Base-by-base conservation (phyloP, 2,329 filamentous ascomycete genomes). In the Macrophomina phaseolina region DNA sequence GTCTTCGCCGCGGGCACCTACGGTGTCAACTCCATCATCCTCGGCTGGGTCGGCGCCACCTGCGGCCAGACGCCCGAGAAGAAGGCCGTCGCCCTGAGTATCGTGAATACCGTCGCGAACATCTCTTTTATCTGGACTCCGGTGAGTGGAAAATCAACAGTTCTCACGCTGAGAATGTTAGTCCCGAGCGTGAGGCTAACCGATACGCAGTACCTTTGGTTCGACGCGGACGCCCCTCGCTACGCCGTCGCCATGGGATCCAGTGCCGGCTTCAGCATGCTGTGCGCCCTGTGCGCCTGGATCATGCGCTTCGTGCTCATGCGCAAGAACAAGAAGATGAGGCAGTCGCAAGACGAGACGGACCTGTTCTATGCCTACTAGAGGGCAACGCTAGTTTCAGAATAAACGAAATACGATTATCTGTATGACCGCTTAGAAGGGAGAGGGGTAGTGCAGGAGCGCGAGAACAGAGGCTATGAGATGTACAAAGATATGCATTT, bases 61-160 rank as follows among this genome's bases (percentile, higher is more conserved):
- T 73, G 80, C 7, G 79, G 78, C 2, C 78, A 81, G 55, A 81
- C 80, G 0, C 71, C 76, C 4, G 80, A 81, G 68, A 83, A 82
- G 71, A 80, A 80, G 58, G 80, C 80, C 18, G 79, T 79, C 3
- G 72, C 76, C 4, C 71, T 81, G 18, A 78, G 79, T 0, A 78
- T 81, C 55, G 79, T 81, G n/a, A 82, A 82, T 61, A 75, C 79
- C 1, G 73, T 78, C 5, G 77, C 76, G 0, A 82, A 80, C 62
- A 72, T 76, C 28, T 73, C 74, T 45, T 76, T 78, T 60, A 81
- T 82, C 48, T 82, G 73, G 61, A 75, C 72, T 11, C 49, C 40
- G 63, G 65, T 49, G 18, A 23, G 28, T n/a, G 5, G 11, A 45
- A 49, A 49, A 38, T 38, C 28, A 18, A 18, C 2, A 49, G 5